Evolutionary conservation across 805 yeast genomes (phyloP).

Genomic region (Pichia scutulata): DNA sequence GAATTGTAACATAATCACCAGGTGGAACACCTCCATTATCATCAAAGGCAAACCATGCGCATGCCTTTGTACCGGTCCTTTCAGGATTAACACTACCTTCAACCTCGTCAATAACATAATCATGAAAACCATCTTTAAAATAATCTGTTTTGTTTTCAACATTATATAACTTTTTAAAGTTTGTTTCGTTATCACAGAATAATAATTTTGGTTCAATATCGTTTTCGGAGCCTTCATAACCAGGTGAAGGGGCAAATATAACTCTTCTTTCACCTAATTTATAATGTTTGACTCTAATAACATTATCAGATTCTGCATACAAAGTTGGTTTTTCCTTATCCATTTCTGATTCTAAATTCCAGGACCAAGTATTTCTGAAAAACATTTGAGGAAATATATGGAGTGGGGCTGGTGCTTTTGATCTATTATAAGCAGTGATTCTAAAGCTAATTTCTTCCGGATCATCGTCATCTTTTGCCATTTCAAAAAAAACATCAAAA

Average conservation of each 20-base stretch:
- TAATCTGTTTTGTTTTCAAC: constrained; percentile 51
- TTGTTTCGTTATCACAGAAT: constrained; percentile 88
- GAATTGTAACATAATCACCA: constrained; percentile 77
- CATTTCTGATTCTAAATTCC: constrained; percentile 59
- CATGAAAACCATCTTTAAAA: constrained; percentile 90
- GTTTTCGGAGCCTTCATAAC: constrained; percentile 43
- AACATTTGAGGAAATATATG: constrained; percentile 80
- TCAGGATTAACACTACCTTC: constrained; percentile 63
- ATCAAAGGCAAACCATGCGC: constrained; percentile 78
- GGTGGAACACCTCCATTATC: constrained; percentile 74
- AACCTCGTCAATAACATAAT: constrained; percentile 56
- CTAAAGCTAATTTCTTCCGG: constrained; percentile 77
- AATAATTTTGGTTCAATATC: constrained; percentile 72
- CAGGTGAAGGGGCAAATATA: constrained; percentile 81
- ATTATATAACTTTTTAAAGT: constrained; percentile 56
- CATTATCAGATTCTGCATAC: constrained; percentile 33
- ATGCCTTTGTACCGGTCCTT: constrained; percentile 68
- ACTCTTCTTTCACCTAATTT: constrained; percentile 61
- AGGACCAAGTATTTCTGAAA: constrained; percentile 89
- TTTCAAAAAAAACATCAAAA: constrained; percentile 82
- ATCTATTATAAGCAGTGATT: constrained; percentile 80
- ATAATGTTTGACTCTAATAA: constrained; percentile 56
- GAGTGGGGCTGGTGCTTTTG: constrained; percentile 77
- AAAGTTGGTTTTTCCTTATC: constrained; percentile 44
- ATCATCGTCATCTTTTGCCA: constrained; percentile 78